Evolutionary conservation across 1,284 basidiomycete genomes (phyloP).

Genomic region (Puccinia novopanici): DNA sequence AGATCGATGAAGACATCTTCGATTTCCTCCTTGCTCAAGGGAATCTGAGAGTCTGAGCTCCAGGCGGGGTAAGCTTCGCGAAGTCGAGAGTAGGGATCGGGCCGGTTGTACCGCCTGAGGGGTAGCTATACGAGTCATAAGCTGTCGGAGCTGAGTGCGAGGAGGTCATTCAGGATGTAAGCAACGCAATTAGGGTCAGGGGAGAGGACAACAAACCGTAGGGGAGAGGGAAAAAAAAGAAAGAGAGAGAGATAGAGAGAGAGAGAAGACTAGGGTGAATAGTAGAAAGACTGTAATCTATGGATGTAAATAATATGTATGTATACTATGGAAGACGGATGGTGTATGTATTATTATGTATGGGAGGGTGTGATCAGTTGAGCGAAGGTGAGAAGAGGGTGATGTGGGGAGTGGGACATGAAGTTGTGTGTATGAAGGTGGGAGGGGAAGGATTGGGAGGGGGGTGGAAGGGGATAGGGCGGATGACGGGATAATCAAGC

Average conservation of each 20-base stretch:
- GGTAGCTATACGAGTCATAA: constrained; percentile 42
- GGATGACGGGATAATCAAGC: constrained; percentile 27
- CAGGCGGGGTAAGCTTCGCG: constrained; percentile 89
- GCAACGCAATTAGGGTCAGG: not conserved
- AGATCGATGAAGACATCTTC: constrained; percentile 98
- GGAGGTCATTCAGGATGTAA: constrained; percentile 15
- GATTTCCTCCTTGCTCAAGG: constrained; percentile 96
- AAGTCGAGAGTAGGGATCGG: constrained; percentile 50
- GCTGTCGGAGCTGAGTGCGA: constrained; percentile 42
- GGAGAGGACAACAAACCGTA: not conserved
- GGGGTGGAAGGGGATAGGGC: constrained; percentile 5
- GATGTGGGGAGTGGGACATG: not conserved
- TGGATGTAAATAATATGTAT: not conserved
- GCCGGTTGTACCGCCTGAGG: constrained; percentile 18
- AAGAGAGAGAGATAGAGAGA: not conserved
- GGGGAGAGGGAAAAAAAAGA: not conserved
- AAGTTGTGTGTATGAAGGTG: constrained; percentile 5
- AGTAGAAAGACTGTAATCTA: constrained; percentile 4
- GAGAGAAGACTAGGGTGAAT: not conserved
- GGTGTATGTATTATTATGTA: not conserved
- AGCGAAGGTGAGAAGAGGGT: not conserved
- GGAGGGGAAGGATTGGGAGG: not conserved
- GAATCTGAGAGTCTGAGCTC: constrained; percentile 82
- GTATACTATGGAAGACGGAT: not conserved
- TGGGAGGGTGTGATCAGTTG: not conserved